Conservation (phyloP, 768 basidiomycete genomes). For the Coprinellus aureogranulatus region DNA sequence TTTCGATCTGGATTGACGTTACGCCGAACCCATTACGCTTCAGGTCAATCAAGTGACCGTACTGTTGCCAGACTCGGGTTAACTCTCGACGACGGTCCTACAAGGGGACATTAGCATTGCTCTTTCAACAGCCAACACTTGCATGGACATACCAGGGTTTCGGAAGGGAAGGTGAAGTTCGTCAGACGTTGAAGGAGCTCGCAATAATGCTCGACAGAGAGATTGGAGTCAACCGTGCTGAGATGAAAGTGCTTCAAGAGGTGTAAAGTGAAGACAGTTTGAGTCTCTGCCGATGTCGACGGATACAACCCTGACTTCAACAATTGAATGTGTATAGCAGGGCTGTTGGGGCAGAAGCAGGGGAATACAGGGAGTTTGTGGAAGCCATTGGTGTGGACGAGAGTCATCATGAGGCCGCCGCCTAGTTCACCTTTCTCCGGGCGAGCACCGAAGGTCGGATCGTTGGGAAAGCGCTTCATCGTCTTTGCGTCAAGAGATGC, state of each 20-base stretch:
- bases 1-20: not conserved
- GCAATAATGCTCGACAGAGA: not conserved
- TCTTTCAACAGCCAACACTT: not conserved
- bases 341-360: conserved; percentile 2
- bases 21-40: conserved; percentile 16
- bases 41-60: conserved; percentile 9
- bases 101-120: too few relatives aligned
- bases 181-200: not conserved
- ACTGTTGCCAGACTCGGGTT: not conserved
- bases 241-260: not conserved
- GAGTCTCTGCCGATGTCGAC: not conserved
- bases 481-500: not conserved
- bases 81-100: not conserved
- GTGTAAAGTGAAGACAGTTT: not conserved
- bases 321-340: not conserved
- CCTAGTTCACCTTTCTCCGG: not conserved
- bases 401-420: not conserved
- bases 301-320: conserved; percentile 12
- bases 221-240: not conserved
- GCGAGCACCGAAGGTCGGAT: not conserved
- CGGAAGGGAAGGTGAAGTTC: not conserved
- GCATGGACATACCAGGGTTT: not conserved
- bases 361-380: conserved; percentile 11
- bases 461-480: not conserved
- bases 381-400: conserved; percentile 16